Evolutionary conservation across 225 moss, liverwort and hornwort genomes (phyloP), one percentile per base, ranked within the genome.

Genomic region (Bryoerythrophyllum caledonicum): DNA sequence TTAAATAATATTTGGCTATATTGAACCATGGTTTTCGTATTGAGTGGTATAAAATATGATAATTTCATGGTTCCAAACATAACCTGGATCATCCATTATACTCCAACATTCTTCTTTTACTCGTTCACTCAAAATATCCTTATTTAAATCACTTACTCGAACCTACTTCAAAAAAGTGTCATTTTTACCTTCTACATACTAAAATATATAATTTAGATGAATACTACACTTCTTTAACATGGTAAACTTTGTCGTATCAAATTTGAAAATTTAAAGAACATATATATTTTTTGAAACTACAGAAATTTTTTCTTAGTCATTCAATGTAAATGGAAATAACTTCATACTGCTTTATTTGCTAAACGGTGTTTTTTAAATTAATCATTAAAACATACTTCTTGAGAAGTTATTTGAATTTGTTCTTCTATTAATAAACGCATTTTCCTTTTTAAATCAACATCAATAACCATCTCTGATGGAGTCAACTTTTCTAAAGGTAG

Each of bases 401-500:
- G 72, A 17, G 76, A 61, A 20, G 83, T 54, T 26, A 37, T 73
- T 72, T 79, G 80, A 68, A 94, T 74, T 74, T 87, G 73, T 25
- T 71, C 78, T 17, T 91, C 71, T 23, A 92, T 70, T 0, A 76
- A 46, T 9, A 15, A 21, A 0, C 66, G 69, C 10, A 96, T 73
- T 17, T 85, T 71, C 0, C 4, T 82, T 76, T 96, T 86, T 3
- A 96, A 73, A 15, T 85, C 79, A 40, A 75, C 9, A 27, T 96
- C 96, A 48, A 96, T 91, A 32, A 94, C 82, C 63, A 94, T 84
- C 37, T 96, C 91, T 60, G 16, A 35, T 0, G 86, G 11, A 34
- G 87, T 82, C n/a, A 96, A 65, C 59, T 85, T 94, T 67, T 96
- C 96, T 54, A 96, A 72, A 52, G 79, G 34, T 23, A 85, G 92